Conservation (phyloP, 1,284 basidiomycete species). For the Anthracocystis setariae region DNA sequence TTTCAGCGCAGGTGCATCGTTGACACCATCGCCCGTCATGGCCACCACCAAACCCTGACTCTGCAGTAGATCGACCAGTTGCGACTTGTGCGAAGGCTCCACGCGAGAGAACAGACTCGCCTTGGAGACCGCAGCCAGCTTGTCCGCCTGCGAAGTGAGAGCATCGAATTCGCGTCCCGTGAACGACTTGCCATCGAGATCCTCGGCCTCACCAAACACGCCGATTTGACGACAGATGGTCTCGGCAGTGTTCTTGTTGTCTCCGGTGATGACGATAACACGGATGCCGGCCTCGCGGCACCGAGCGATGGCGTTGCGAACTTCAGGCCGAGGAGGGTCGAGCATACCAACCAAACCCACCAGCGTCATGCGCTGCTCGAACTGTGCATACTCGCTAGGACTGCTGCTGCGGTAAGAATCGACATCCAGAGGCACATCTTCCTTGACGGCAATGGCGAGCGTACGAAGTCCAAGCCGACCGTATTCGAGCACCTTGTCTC, state of each 20-base stretch:
- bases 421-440: slow-evolving; percentile 75
- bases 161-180: slow-evolving; percentile 92
- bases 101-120: slow-evolving; percentile 92
- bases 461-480: slow-evolving; percentile 85
- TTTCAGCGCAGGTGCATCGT: slow-evolving; percentile 70
- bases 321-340: slow-evolving; percentile 96
- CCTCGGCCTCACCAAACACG: slow-evolving; percentile 74
- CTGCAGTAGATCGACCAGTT: slow-evolving; percentile 95
- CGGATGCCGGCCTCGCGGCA: slow-evolving; percentile 93
- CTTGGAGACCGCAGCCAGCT: slow-evolving; percentile 82
- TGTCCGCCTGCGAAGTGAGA: slow-evolving; percentile 77
- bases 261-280: slow-evolving; percentile 96
- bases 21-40: slow-evolving; percentile 74
- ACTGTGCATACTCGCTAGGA: slow-evolving; percentile 82
- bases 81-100: slow-evolving; percentile 93
- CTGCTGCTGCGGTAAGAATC: slow-evolving; percentile 70
- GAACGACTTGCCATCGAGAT: slow-evolving; percentile 83
- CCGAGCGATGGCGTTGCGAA: slow-evolving; percentile 83
- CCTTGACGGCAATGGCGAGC: slow-evolving; percentile 87
- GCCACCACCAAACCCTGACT: slow-evolving; percentile 92
- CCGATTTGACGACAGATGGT: slow-evolving; percentile 96
- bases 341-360: slow-evolving; percentile 97
- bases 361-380: slow-evolving; percentile 83
- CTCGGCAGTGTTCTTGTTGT: slow-evolving; percentile 97
- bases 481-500: slow-evolving; percentile 76